A percentile compares a stretch with the other conserved stretches of the same genome.
Conservation (phyloP, 2,329 filamentous ascomycete species). For the Penicillium oxalicum region DNA sequence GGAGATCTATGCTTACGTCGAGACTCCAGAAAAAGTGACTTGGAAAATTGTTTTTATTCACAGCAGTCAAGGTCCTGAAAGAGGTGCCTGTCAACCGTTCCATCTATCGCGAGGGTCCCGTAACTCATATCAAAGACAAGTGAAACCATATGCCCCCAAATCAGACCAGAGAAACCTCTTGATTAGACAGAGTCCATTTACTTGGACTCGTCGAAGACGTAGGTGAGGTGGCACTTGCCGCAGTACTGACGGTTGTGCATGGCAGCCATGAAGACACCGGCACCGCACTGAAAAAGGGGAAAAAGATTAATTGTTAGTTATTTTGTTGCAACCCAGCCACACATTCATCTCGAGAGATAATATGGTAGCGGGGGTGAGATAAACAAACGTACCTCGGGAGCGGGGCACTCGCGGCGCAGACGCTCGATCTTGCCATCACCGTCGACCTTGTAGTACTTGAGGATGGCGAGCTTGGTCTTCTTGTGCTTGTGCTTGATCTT, state of each 20-base stretch:
- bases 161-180: conserved; percentile 11
- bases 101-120: conserved; percentile 15
- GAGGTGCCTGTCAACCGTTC: conserved; percentile 14
- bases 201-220: conserved; percentile 63
- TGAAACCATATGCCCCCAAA: conserved; percentile 8
- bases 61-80: conserved; percentile 10
- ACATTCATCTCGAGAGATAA: no score
- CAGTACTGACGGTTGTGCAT: conserved; percentile 99
- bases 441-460: conserved; percentile 99
- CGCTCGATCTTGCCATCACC: conserved; percentile 99
- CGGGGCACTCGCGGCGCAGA: conserved; percentile 93
- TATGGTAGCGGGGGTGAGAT: no score
- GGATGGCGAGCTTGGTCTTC: conserved; percentile 99
- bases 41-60: conserved; percentile 14
- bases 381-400: conserved; percentile 63
- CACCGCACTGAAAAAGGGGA: conserved; percentile 67
- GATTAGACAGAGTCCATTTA: conserved; percentile 32
- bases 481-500: conserved; percentile 99
- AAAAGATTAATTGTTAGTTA: conserved; percentile 29
- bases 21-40: conserved; percentile 11
- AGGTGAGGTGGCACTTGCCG: conserved; percentile 64
- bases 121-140: conserved; percentile 10
- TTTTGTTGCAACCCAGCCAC: no score
- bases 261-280: conserved; percentile 99
- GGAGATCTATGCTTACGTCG: background rate